Conservation (phyloP, 2,329 filamentous ascomycete genomes). For the Colletotrichum sidae region DNA sequence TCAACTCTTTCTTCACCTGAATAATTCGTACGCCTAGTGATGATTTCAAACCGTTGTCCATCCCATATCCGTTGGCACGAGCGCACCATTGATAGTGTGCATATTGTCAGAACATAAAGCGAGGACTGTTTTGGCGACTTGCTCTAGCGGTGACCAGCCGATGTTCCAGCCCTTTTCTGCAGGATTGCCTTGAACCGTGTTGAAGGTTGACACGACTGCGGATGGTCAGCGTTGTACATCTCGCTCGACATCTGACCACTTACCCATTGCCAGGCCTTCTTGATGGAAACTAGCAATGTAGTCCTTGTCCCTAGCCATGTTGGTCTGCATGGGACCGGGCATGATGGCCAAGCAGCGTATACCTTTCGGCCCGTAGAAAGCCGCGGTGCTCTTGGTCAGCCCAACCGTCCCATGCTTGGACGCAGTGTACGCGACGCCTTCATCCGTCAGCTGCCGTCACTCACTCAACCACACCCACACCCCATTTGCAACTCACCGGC, state of each 20-base stretch:
- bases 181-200: slow-evolving; percentile 10
- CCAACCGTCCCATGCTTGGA: slow-evolving; percentile 66
- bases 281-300: slow-evolving; percentile 10
- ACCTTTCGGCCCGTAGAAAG: slow-evolving; percentile 64
- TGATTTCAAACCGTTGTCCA: slow-evolving; percentile 21
- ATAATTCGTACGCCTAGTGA: too few species aligned
- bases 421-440: slow-evolving; percentile 62
- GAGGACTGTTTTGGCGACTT: slow-evolving; percentile 30
- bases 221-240: too few species aligned
- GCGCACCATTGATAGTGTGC: slow-evolving; percentile 29
- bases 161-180: slow-evolving; percentile 20
- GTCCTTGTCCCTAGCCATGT: slow-evolving; percentile 51
- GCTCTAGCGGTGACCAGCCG: slow-evolving; percentile 23
- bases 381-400: slow-evolving; percentile 67
- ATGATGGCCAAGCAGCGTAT: slow-evolving; percentile 53
- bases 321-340: slow-evolving; percentile 67
- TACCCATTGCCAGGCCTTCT: slow-evolving; percentile 13
- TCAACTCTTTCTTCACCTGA: background rate
- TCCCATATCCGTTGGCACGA: slow-evolving; percentile 28
- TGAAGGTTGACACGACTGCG: slow-evolving; percentile 20
- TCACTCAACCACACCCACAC: background rate
- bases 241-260: background rate
- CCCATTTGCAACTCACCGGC: background rate
- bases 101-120: slow-evolving; percentile 25
- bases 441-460: background rate